phyloP scores from a whole-genome alignment of 345 rosid species.

The Dipteronia sinensis region DNA sequence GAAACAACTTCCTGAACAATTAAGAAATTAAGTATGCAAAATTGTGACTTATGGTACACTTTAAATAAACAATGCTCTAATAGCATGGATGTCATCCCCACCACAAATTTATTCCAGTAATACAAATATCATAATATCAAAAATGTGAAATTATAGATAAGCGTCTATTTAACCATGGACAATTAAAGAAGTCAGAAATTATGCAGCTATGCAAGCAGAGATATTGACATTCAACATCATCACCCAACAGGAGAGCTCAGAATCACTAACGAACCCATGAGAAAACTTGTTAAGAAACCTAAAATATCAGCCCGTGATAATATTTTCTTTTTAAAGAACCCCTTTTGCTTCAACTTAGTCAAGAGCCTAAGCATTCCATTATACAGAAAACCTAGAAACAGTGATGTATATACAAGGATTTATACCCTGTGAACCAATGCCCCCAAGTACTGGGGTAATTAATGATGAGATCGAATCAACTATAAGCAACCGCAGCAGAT shows the following conservation, averaged over 20 bases:
- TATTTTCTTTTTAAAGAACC: not conserved
- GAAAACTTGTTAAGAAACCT: not conserved
- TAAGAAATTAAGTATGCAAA: not conserved
- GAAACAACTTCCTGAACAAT: no score
- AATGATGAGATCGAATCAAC: conserved; percentile 82
- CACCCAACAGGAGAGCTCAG: not conserved
- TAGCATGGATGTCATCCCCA: not conserved
- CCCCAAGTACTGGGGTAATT: conserved; percentile 74
- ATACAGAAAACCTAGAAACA: conserved; percentile 14
- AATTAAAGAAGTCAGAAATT: no score
- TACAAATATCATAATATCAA: not conserved
- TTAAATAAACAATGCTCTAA: not conserved
- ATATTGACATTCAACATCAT: no score
- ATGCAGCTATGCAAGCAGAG: no score
- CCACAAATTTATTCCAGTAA: not conserved
- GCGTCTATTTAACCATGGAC: no score
- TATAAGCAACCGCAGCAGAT: conserved; percentile 46
- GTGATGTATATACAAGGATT: conserved; percentile 14
- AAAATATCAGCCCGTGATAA: not conserved
- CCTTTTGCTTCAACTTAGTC: not conserved
- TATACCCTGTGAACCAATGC: conserved; percentile 69
- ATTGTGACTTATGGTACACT: not conserved
- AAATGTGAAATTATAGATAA: not conserved
- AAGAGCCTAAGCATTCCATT: not conserved
- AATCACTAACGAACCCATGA: not conserved